A percentile compares a stretch with the other conserved stretches of the same genome.
Evolutionary conservation across 192 early-diverging fungal species (phyloP).

Genomic region (Gigaspora rosea): DNA sequence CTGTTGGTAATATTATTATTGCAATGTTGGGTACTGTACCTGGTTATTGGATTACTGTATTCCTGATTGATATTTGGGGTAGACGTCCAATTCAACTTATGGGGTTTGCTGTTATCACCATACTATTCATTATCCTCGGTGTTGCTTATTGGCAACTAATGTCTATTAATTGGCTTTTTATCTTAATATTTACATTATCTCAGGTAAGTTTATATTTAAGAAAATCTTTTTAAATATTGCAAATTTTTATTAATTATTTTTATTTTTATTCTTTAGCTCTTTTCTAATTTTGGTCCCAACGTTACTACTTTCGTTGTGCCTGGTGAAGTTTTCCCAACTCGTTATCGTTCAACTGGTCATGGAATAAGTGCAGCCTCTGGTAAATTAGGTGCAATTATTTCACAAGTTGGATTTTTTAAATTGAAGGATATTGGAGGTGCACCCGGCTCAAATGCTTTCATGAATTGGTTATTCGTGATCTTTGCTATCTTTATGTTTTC

Average conservation of each 20-base stretch:
- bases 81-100: constrained; percentile 93
- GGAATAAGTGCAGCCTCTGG: constrained; percentile 81
- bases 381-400: constrained; percentile 63
- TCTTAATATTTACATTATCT: constrained; percentile 14
- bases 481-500: constrained; percentile 78
- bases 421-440: constrained; percentile 62
- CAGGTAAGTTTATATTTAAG: background rate
- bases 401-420: too few species aligned
- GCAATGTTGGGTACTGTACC: constrained; percentile 84
- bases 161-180: constrained; percentile 51
- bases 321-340: constrained; percentile 80
- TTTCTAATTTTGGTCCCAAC: constrained; percentile 98
- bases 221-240: too few species aligned
- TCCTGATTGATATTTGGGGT: constrained; percentile 83
- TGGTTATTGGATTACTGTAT: constrained; percentile 95
- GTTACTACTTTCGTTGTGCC: constrained; percentile 86
- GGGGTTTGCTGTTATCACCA: constrained; percentile 74
- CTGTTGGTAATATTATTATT: too few species aligned
- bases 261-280: constrained; percentile 49
- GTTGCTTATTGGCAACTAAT: constrained; percentile 68
- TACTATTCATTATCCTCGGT: constrained; percentile 74
- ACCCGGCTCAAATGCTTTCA: constrained; percentile 47
- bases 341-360: constrained; percentile 77
- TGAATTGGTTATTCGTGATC: constrained; percentile 64
- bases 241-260: too few species aligned